A percentile compares a stretch with the other conserved stretches of the same genome.
phyloP scores from a whole-genome alignment of 2,329 filamentous ascomycete species.

The Bretziella fagacearum region DNA sequence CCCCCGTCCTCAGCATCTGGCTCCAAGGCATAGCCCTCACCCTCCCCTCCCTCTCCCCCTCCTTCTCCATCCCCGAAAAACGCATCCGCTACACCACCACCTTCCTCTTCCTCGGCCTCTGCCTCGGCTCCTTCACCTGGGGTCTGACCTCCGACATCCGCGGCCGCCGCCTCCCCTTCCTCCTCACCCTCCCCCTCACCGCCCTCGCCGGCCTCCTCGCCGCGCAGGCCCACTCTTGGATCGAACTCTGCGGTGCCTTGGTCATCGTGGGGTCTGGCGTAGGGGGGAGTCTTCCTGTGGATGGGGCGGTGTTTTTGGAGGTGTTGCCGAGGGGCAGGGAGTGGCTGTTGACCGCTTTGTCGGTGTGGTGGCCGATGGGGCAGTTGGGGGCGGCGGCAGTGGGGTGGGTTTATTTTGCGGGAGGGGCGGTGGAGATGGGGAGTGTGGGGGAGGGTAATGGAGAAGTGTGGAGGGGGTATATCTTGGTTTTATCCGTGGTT shows the following conservation, averaged over 20 bases:
- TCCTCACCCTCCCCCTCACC: conserved; percentile 58
- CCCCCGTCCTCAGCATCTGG: conserved; percentile 47
- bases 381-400: conserved; percentile 56
- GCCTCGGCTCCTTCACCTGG: conserved; percentile 65
- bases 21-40: conserved; percentile 64
- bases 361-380: conserved; percentile 74
- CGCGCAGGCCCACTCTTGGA: conserved; percentile 52
- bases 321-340: conserved; percentile 63
- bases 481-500: conserved; percentile 51
- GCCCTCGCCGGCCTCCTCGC: conserved; percentile 56
- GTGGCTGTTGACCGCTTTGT: conserved; percentile 60
- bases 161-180: conserved; percentile 67
- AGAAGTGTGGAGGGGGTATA: conserved; percentile 56
- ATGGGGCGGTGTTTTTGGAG: conserved; percentile 68
- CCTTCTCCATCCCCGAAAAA: conserved; percentile 55
- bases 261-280: conserved; percentile 50
- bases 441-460: conserved; percentile 25
- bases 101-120: conserved; percentile 58
- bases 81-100: conserved; percentile 67
- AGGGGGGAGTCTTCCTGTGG: conserved; percentile 61
- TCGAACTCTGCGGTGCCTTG: conserved; percentile 41
- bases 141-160: conserved; percentile 62
- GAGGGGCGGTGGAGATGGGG: conserved; percentile 35
- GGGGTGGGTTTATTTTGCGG: conserved; percentile 57
- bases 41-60: conserved; percentile 53